Evolutionary conservation across 371 early-diverging fungal species (phyloP).

Genomic region (Cokeromyces recurvatus): DNA sequence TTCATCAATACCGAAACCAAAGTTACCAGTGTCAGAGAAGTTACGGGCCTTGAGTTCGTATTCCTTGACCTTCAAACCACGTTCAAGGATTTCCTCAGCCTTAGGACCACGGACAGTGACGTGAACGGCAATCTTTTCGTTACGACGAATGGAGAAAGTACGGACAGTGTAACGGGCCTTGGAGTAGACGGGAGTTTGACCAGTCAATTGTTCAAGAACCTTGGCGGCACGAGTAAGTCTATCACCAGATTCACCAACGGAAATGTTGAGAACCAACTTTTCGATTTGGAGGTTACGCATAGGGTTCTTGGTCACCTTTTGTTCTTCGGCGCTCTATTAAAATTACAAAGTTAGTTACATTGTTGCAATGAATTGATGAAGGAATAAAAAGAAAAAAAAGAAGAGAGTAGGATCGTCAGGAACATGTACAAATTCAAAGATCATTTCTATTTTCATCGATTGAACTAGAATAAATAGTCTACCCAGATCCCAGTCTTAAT

Average conservation of each 20-base stretch:
- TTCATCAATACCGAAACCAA: conserved; percentile 99
- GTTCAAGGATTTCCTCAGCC: conserved; percentile 93
- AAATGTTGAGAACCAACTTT: conserved; percentile 99
- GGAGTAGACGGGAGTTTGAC: conserved; percentile 98
- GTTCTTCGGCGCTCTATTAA: conserved; percentile 69
- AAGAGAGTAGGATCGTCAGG: too few relatives aligned
- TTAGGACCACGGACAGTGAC: conserved; percentile 95
- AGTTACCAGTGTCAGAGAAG: conserved; percentile 99
- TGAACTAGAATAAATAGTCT: too few relatives aligned
- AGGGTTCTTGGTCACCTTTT: conserved; percentile 69
- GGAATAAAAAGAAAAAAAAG: too few relatives aligned
- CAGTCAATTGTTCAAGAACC: conserved; percentile 99
- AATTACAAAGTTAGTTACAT: not conserved
- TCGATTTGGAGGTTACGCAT: conserved; percentile 98
- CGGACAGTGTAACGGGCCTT: conserved; percentile 99
- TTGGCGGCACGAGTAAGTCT: conserved; percentile 99
- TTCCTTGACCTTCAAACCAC: conserved; percentile 99
- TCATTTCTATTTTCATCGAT: too few relatives aligned
- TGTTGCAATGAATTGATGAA: too few relatives aligned
- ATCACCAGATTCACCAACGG: conserved; percentile 99
- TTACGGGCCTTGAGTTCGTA: conserved; percentile 95
- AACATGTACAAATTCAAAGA: too few relatives aligned
- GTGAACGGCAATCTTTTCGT: conserved; percentile 99
- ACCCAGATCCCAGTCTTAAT: too few relatives aligned
- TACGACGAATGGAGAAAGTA: conserved; percentile 99